Evolutionary conservation across 1,139 yeast genomes (phyloP), one percentile per base, ranked within the genome.

Genomic region (Kodamaea fungicola): DNA sequence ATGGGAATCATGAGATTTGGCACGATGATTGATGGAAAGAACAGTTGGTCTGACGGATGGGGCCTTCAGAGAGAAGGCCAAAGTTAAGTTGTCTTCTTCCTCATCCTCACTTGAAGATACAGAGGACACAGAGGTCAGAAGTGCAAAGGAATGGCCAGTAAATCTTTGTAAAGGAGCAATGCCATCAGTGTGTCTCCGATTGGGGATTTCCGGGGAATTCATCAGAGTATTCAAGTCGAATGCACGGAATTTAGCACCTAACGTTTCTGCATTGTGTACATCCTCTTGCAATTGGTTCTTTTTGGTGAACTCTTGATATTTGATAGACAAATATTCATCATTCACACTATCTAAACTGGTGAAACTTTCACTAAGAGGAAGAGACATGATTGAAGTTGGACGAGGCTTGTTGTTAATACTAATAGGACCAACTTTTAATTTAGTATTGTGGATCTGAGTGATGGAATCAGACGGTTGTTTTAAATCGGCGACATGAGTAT

Each of bases 321-420:
- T 67, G 39, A 52, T 49, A 19, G 55, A 47, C 37, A 71, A 55
- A 40, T 65, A 70, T 37, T 81, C 87, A 48, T 82, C 83, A 53
- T 81, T 81, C 39, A 77, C 71, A 52, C 89, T 81, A 53, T 83
- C 89, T 52, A 84, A 63, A 0, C 90, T 83, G 1, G 90, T 92
- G 66, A 82, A 83, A 46, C 89, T 81, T 35, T 83, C 86, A 45
- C 78, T 80, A 12, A 81, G 68, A 0, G 89, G 87, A 31, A 83
- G 55, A 12, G 81, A 60, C 50, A 71, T 64, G 3, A 67, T 68
- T 2, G 74, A 67, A 1, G 68, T 59, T 1, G 63, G 55, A 35
- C 69, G 45, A 26, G 59, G 44, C 12, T 43, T 47, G 4, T 50
- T 45, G 25, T 45, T 43, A 10, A 59, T 67, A 52, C 51, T 48